phyloP scores from a whole-genome alignment of 78 protist genomes.

The Speleostelium caveatum region DNA sequence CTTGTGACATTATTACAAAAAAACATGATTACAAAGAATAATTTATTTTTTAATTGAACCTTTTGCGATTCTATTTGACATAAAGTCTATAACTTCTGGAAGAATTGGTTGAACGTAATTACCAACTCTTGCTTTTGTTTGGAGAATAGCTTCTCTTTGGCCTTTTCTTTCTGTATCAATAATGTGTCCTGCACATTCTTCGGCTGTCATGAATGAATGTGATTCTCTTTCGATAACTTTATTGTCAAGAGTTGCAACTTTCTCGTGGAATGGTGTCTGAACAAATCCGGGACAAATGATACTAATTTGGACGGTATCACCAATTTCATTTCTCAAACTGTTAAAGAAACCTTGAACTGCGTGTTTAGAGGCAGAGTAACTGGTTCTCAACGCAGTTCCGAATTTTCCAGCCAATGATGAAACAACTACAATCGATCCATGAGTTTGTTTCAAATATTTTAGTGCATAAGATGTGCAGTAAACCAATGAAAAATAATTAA shows the following conservation, averaged over 20 bases:
- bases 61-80: conserved; percentile 28
- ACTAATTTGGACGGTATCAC: conserved; percentile 31
- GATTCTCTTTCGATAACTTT: conserved; percentile 50
- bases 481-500: conserved; percentile 78
- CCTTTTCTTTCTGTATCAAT: conserved; percentile 27
- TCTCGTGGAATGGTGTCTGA: conserved; percentile 43
- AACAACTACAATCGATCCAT: conserved; percentile 62
- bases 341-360: conserved; percentile 87
- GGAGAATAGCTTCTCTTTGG: conserved; percentile 34
- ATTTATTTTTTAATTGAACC: conserved; percentile 43
- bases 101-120: conserved; percentile 20
- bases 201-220: conserved; percentile 43
- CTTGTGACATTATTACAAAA: too few species aligned
- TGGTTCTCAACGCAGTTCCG: conserved; percentile 77
- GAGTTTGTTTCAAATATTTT: conserved; percentile 41
- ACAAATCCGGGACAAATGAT: conserved; percentile 74
- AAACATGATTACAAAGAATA: neutral
- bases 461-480: conserved; percentile 74
- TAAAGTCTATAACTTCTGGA: conserved; percentile 45
- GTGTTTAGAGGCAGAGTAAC: conserved; percentile 81
- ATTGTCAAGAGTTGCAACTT: conserved; percentile 21
- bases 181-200: conserved; percentile 38
- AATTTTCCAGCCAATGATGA: conserved; percentile 79
- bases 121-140: conserved; percentile 46
- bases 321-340: conserved; percentile 48